Evolutionary conservation across 208 protist genomes (phyloP).

Genomic region (Wallacemonas collosoma): DNA sequence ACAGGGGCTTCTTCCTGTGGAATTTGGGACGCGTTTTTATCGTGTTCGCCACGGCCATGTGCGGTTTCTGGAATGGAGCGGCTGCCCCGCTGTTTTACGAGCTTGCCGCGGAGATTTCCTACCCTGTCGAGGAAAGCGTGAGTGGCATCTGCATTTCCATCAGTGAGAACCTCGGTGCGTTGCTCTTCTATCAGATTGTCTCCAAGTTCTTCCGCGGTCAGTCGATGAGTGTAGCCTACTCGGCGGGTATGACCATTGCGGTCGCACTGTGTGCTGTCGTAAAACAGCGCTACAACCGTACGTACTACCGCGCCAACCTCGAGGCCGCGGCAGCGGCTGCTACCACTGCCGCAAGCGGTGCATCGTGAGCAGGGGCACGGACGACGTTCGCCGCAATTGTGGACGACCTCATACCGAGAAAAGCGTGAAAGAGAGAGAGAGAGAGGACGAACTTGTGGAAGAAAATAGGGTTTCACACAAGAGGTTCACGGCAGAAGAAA

Average conservation of each 20-base stretch:
- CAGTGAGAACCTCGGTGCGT: constrained; percentile 82
- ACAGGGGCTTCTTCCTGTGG: constrained; percentile 75
- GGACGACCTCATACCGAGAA: no score
- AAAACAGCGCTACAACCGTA: constrained; percentile 84
- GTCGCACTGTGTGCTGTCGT: constrained; percentile 68
- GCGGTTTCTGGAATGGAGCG: constrained; percentile 87
- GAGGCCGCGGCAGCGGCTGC: constrained; percentile 6
- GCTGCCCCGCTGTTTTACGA: constrained; percentile 89
- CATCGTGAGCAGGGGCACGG: no score
- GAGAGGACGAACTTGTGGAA: no score
- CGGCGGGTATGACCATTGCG: constrained; percentile 80
- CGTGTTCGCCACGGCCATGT: constrained; percentile 68
- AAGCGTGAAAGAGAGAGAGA: no score
- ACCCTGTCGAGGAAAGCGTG: constrained; percentile 84
- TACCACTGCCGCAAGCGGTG: background rate
- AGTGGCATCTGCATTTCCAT: constrained; percentile 81
- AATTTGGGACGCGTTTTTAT: constrained; percentile 69
- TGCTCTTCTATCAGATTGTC: constrained; percentile 84
- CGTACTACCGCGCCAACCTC: constrained; percentile 62
- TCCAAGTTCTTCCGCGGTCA: constrained; percentile 67
- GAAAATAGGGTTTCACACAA: no score
- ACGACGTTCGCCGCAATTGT: no score
- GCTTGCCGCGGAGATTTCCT: constrained; percentile 84
- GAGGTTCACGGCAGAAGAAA: no score
- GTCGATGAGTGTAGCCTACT: constrained; percentile 85